Conservation (phyloP, 2,329 filamentous ascomycete species). For the Teratosphaeria gauchensis region DNA sequence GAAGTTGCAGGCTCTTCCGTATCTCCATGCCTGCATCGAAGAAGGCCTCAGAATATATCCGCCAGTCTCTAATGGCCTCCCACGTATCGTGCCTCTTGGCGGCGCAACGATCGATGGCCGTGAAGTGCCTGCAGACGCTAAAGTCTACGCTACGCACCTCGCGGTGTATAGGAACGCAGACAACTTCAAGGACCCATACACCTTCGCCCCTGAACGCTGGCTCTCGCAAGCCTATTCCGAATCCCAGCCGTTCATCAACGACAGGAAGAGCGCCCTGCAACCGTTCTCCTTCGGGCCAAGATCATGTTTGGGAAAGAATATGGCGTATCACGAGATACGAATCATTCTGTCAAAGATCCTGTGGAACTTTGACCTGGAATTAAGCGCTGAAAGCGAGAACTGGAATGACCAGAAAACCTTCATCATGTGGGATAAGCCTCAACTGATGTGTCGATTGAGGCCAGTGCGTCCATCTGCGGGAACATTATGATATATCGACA, state of each 20-base stretch:
- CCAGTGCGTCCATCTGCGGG: not conserved
- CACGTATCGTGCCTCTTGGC: conserved; percentile 16
- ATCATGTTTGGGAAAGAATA: conserved; percentile 25
- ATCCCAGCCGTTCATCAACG: conserved; percentile 8
- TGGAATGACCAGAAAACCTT: conserved; percentile 24
- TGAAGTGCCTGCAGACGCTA: conserved; percentile 14
- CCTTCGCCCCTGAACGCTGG: conserved; percentile 32
- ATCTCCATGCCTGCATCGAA: conserved; percentile 37
- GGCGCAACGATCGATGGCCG: conserved; percentile 19
- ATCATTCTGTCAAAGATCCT: conserved; percentile 29
- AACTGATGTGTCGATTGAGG: conserved; percentile 9
- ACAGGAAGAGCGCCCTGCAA: conserved; percentile 20
- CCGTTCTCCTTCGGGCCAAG: conserved; percentile 28
- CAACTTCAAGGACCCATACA: conserved; percentile 21
- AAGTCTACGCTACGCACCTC: conserved; percentile 12
- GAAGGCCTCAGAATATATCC: conserved; percentile 40
- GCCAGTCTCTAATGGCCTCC: conserved; percentile 32
- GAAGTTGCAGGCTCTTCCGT: conserved; percentile 19
- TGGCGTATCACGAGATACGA: conserved; percentile 28
- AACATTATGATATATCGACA: not conserved
- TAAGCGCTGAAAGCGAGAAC: conserved; percentile 13
- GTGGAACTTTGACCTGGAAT: conserved; percentile 29
- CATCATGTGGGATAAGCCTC: conserved; percentile 19
- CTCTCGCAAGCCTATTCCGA: conserved; percentile 16
- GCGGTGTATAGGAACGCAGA: conserved; percentile 15